Base-by-base conservation (phyloP, 345 rosid genomes). In the Bruguiera gymnorhiza region DNA sequence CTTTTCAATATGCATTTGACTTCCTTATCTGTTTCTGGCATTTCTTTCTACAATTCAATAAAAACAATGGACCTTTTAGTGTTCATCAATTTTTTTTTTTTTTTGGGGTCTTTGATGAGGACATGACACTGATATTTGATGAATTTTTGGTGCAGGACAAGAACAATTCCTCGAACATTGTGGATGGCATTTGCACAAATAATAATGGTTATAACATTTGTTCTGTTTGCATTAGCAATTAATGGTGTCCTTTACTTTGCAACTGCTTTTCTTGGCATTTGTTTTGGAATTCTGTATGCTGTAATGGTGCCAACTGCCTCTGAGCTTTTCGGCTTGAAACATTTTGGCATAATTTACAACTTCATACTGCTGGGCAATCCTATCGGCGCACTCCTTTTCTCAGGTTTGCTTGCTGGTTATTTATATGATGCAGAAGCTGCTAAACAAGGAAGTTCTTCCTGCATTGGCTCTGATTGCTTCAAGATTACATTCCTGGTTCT, bases 241-340 rank as follows among this genome's bases (percentile, higher is more conserved):
- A n/a, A 73, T 8, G 85, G 88, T 53, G 80, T 84, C 37, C 87
- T 92, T 37, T 92, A 88, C 55, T 62, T 68, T 19, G 93, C 87
- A 6, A 90, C 97, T 16, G 84, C 88, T 51, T 80, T 92, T 27
- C 80, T 92, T 6, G 99, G 93, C 19, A 21, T 88, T 74, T 84
- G 91, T 85, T 87, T 67, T 39, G 98, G 99, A 11, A 76, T 86
- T 79, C 89, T 84, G 67, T 92, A 84, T 70, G 73, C 88, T 23
- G 69, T 82, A 56, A 81, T 83, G 87, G 88, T 96, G 63, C 87
- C 99, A 3, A 90, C 96, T 46, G 88, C 78, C 24, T 96, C 99
- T 0, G 98, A 96, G 80, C 96, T 96, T 69, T 96, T 92, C 31
- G 99, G 98, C 54, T 80, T 96, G 77, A 85, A 84, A 70, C 83